Base-by-base conservation (phyloP, 306 rosid genomes). In the Glycine latifolia region DNA sequence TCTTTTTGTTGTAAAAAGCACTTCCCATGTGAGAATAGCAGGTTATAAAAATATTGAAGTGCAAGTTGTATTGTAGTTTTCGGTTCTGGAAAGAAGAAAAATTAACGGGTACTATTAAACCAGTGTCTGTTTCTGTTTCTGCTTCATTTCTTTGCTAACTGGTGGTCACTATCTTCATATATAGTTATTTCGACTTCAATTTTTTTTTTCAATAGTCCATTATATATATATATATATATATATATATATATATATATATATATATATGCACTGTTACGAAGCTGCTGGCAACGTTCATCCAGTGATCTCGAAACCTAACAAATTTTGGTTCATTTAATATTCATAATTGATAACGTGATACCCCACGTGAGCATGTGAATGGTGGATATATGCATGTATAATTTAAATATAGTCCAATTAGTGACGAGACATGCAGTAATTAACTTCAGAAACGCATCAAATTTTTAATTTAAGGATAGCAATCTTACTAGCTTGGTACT, bases 61-160 rank as follows among this genome's bases (percentile, higher is more conserved):
- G 65, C 62, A 33, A 50, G 9, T 33, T 10, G 5, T 62, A 20
- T 20, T 26, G 13, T 71, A 31, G 50, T 6, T 41, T 70, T 53
- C 53, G 53, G 1, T 33, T 52, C 3, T 33, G 66, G 53, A 16
- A n/a, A 10, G 41, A 59, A 46, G 43, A 58, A 62, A 8, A 8
- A 0, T 4, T 5, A 11, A 11, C 6, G 59, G 67, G 9, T 26
- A 44, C 33, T 26, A 3, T 53, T 31, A 72, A 74, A 75, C 52
- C 84, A 56, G 15, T 50, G 86, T 83, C 16, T 12, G 0, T 4
- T 52, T 46, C n/a, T 62, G 62, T 61, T 62, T 31, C 0, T n/a
- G n/a, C n/a, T 20, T 20, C 35, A 17, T 15, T 58, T 59, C 47
- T 20, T 26, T 43, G 4, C 13, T 20, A 20, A 20, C 20, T 20